Evolutionary conservation across 2,329 filamentous ascomycete genomes (phyloP), one percentile per base, ranked within the genome.

Genomic region (Verticillium zaregamsianum): DNA sequence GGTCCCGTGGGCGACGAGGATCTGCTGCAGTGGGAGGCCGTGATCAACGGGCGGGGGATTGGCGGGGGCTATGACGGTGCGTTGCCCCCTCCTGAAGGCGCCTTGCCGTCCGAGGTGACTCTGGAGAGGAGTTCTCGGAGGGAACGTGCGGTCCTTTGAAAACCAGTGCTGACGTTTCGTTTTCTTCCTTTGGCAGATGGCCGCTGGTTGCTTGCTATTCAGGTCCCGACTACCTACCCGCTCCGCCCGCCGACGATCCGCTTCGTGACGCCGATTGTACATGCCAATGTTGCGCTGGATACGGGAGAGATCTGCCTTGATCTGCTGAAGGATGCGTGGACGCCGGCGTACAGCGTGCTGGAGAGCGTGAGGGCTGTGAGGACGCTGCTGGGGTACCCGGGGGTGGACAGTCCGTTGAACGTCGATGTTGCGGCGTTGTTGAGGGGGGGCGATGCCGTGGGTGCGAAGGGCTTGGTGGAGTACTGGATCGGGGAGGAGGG

Each of bases 271-370:
- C 86, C 87, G 65, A 87, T 96, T 67, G 90, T 92, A 70, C 93
- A 97, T 79, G 88, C 93, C 57, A 97, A 97, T 76, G 87, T 87
- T 35, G 80, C 81, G 59, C 80, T 85, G 65, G 69, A 82, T 68
- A 93, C 87, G 2, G 95, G 95, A 68, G 93, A 97, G 77, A 95
- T 99, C 72, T 99, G 95, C 75, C 86, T 98, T 32, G 95, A 97
- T 72, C 83, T 98, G 65, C 82, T 99, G 63, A 84, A 84, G 71
- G 84, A 89, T 61, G 84, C 84, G 20, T 98, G 94, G 94, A 90
- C 91, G 63, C 91, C 93, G 1, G 88, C 92, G 20, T 95, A 97
- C 75, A 93, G 89, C 49, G 83, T 98, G 23, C 84, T 89, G 39
- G 86, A 89, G 70, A 90, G 89, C 64, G 79, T 94, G 70, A 88